Base-by-base conservation (phyloP, 2,329 filamentous ascomycete genomes). In the Penicillium sp. region DNA sequence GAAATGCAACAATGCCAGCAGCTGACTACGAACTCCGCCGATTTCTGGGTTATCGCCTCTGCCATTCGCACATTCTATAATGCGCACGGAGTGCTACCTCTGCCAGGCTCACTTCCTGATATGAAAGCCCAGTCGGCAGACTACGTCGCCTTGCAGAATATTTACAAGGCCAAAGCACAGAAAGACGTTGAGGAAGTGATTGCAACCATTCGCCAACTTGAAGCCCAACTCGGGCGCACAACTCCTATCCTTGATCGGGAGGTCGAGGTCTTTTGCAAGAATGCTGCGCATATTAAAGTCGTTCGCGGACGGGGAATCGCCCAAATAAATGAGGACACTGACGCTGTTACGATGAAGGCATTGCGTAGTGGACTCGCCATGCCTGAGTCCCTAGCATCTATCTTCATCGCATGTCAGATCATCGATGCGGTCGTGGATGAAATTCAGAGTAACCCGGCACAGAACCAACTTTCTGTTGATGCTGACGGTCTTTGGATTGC, bases 111-210 rank as follows among this genome's bases (percentile, higher is more conserved):
- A 3, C 80, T 99, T 1, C 95, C 96, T 1, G 95, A 99, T 73
- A 99, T 99, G 95, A 99, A 99, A 79, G 92, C 95, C 3, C 86
- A 93, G 70, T 96, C 93, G 3, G 86, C 83, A 55, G 89, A 96
- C 60, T 99, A 99, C 77, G 89, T 99, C 64, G 82, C 87, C 67
- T 82, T 99, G 13, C 95, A 98, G 72, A 93, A 90, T 66, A 86
- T 98, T 58, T 99, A 98, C 84, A 97, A 96, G 76, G 76, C 81
- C 22, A 96, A 96, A 74, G 92, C 95, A 44, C 86, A 89, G 33
- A 79, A 84, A 68, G 95, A 99, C 68, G 79, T 88, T 14, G 83
- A 85, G 29, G 89, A 96, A 73, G 89, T 98, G 2, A 77, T 91
- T 3, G 76, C 81, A 13, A 85, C 76, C 13, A 87, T 91, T 43